phyloP scores from a whole-genome alignment of 164 flowering plant species.

The Cinnamomum chago region DNA sequence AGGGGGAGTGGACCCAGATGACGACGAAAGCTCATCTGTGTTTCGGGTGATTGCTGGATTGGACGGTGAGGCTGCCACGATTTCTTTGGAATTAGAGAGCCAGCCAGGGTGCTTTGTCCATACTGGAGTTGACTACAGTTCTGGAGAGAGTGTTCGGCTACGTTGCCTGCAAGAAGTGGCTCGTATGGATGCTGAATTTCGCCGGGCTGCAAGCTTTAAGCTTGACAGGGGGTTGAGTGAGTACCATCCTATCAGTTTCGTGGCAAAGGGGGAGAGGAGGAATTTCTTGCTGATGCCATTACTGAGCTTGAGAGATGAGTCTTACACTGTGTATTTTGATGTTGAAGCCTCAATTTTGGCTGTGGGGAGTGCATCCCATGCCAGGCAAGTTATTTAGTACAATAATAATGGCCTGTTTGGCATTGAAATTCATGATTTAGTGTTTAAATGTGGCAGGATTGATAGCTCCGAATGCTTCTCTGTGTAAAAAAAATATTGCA shows the following conservation, averaged over 20 bases:
- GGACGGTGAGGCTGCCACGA: slow-evolving; percentile 34
- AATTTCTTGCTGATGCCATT: slow-evolving; percentile 68
- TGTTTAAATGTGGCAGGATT: too few relatives aligned
- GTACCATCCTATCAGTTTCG: slow-evolving; percentile 85
- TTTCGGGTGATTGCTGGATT: slow-evolving; percentile 54
- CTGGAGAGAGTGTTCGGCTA: slow-evolving; percentile 27
- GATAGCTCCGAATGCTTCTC: too few relatives aligned
- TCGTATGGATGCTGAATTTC: slow-evolving; percentile 22
- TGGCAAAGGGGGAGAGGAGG: slow-evolving; percentile 58
- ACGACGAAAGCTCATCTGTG: slow-evolving; percentile 14
- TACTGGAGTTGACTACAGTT: slow-evolving; percentile 12
- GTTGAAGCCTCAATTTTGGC: slow-evolving; percentile 10
- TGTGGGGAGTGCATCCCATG: background rate
- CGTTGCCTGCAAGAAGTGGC: slow-evolving; percentile 28
- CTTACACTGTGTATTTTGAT: slow-evolving; percentile 69
- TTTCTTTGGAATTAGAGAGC: slow-evolving; percentile 45
- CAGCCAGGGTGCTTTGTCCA: slow-evolving; percentile 25
- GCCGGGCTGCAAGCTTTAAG: slow-evolving; percentile 51
- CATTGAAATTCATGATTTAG: background rate
- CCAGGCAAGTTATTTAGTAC: background rate
- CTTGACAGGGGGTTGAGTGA: slow-evolving; percentile 39
- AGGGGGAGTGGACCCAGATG: background rate
- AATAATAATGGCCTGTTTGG: background rate
- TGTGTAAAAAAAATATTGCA: too few relatives aligned
- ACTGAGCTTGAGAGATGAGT: slow-evolving; percentile 66